phyloP scores from a whole-genome alignment of 495 filamentous ascomycete genomes.

The Hyphodiscus hymeniophilus region DNA sequence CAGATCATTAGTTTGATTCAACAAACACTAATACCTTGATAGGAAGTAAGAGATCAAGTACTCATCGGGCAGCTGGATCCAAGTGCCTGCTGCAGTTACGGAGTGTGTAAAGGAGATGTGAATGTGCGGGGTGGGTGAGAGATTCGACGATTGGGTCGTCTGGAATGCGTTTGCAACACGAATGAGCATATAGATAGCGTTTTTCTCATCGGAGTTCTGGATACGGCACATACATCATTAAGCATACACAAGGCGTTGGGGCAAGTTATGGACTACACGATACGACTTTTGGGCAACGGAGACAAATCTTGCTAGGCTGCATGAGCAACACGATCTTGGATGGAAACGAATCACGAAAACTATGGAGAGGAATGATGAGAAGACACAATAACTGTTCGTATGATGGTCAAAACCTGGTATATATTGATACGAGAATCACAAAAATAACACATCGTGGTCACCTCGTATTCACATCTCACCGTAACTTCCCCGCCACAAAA shows the following conservation, averaged over 20 bases:
- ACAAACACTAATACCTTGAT: conserved; percentile 3
- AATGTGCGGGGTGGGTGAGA: conserved; percentile 25
- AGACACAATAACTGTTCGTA: not conserved
- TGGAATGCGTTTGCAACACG: not conserved
- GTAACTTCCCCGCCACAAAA: conserved; percentile 8
- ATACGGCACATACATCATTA: not conserved
- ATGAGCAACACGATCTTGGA: too few species aligned
- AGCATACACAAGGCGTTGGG: not conserved
- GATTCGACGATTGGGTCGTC: not conserved
- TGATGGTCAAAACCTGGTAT: not conserved
- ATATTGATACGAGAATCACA: not conserved
- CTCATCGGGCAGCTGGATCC: conserved; percentile 34
- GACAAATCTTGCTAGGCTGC: not conserved
- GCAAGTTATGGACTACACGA: not conserved
- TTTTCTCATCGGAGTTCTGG: not conserved
- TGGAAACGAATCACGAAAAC: not conserved
- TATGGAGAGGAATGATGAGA: not conserved
- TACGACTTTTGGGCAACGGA: too few species aligned
- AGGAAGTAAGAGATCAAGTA: conserved; percentile 39
- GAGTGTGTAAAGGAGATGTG: conserved; percentile 36
- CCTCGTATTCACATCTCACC: conserved; percentile 11
- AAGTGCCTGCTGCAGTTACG: conserved; percentile 42
- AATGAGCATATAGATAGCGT: not conserved
- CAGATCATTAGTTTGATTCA: too few species aligned
- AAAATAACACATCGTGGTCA: not conserved